These are phyloP conservation scores for Sporothrix globosa DNA, from an alignment of 2,329 filamentous ascomycete species.

Conservation along the genomic window DNA sequence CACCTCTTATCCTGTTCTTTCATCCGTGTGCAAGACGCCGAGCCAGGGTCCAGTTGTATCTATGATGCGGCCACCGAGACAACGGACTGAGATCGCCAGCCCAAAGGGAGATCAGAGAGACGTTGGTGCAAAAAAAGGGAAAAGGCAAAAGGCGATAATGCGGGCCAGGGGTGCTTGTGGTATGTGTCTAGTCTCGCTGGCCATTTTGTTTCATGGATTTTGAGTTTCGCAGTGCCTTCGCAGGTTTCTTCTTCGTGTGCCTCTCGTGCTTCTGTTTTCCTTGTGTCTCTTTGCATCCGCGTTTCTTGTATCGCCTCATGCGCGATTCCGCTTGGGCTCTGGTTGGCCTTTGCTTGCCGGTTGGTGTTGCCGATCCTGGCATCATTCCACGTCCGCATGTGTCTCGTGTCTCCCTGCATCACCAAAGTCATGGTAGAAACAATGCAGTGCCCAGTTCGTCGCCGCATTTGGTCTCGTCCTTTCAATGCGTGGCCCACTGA, in stretches of 20 bases:
- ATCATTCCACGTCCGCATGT: slow-evolving; percentile 5
- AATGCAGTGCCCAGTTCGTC: slow-evolving; percentile 8
- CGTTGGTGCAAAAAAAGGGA: background rate
- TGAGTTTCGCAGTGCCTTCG: slow-evolving; percentile 22
- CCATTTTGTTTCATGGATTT: slow-evolving; percentile 29
- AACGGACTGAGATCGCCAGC: slow-evolving; percentile 22
- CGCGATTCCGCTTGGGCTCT: background rate
- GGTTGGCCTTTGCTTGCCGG: background rate
- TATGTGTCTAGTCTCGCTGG: slow-evolving; percentile 21
- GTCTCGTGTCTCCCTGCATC: slow-evolving; percentile 16
- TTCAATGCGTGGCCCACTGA: slow-evolving; percentile 12
- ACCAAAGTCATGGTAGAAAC: slow-evolving; percentile 3
- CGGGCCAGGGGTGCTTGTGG: slow-evolving; percentile 5
- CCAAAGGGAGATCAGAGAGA: slow-evolving; percentile 4
- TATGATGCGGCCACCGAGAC: slow-evolving; percentile 28
- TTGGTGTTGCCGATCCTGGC: background rate
- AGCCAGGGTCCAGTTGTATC: background rate
- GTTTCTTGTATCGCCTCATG: slow-evolving; percentile 13
- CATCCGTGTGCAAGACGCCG: background rate
- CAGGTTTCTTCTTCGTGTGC: background rate
- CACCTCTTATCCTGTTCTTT: background rate
- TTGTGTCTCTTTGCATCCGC: background rate
- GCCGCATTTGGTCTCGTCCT: slow-evolving; percentile 4
- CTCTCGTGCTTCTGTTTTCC: slow-evolving; percentile 5
- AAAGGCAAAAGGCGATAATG: background rate